Base-by-base conservation (phyloP, 192 early-diverging fungal genomes). In the Gryganskiella cystojenkinii region DNA sequence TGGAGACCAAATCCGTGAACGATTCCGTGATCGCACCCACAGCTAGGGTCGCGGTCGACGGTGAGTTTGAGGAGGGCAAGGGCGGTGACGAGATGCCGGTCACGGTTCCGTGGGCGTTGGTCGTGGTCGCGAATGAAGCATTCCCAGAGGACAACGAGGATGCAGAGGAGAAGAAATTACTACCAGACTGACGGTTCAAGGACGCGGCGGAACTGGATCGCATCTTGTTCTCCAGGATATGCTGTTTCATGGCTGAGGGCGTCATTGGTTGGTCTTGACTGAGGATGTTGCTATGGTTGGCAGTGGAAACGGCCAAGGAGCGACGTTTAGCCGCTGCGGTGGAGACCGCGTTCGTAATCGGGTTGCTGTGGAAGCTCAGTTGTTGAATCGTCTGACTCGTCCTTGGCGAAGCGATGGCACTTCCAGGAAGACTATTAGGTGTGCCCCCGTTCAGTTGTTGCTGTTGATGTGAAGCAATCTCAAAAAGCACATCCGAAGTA, bases 221-320 rank as follows among this genome's bases (percentile, higher is more conserved):
- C 56, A 59, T 64, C 50, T 65, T 73, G 62, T 56, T 60, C 54
- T 73, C 71, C 37, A 73, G 49, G n/a, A 73, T 73, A 13, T 73
- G 71, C 40, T 73, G 71, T 27, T 71, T 71, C 70, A 71, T 71
- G 44, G 70, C 70, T 2, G 70, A 71, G 22, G 70, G 70, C 2
- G 70, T 71, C 70, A 71, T 28, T 6, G 61, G 64, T 44, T 34
- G 20, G 22, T 75, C 64, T 35, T 19, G 44, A 31, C 34, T 40
- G 40, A 17, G 20, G n/a, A 47, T n/a, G 14, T 37, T 35, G 19
- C 27, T 30, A 4, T 28, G 45, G 31, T 19, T 37, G 8, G 55
- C 15, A 2, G 73, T 76, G 45, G 66, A 53, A 27, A 76, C 67
- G 8, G 73, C 59, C 2, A 76, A 47, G 14, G 73, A 68, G 6